Conservation (phyloP, 2,329 filamentous ascomycete genomes). For the Macroventuria anomochaeta region DNA sequence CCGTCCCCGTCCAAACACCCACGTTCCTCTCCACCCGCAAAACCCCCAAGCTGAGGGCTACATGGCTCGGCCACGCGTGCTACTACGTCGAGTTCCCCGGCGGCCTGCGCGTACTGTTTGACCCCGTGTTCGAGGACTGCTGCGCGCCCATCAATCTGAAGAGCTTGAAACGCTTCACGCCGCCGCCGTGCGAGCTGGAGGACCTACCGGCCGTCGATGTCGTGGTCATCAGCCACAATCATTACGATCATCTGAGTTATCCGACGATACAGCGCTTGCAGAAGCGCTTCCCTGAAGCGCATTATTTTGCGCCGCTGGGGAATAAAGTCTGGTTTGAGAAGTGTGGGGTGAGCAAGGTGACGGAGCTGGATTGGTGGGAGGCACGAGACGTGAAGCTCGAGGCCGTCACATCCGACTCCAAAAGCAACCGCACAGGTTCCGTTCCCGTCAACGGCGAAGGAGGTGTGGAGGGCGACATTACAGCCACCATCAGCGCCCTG, state of each 20-base stretch:
- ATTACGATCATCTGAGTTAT: conserved; percentile 91
- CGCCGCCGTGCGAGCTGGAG: conserved; percentile 74
- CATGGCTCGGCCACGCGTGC: conserved; percentile 95
- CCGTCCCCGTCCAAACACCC: conserved; percentile 71
- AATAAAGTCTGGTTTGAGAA: conserved; percentile 81
- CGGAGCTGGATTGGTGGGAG: conserved; percentile 96
- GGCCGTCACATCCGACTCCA: conserved; percentile 3
- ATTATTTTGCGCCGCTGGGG: conserved; percentile 87
- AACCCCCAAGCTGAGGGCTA: conserved; percentile 73
- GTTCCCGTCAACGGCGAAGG: conserved; percentile 16
- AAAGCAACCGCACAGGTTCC: conserved; percentile 11
- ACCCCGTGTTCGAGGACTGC: conserved; percentile 88
- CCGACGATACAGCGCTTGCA: conserved; percentile 75
- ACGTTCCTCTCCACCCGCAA: conserved; percentile 68
- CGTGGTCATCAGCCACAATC: conserved; percentile 82
- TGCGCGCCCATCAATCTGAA: conserved; percentile 77
- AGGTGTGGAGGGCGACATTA: conserved; percentile 56
- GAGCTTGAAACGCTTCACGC: conserved; percentile 79
- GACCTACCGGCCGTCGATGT: conserved; percentile 80
- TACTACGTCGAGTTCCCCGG: conserved; percentile 90
- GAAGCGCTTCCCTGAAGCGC: conserved; percentile 74
- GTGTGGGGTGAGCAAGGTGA: conserved; percentile 75
- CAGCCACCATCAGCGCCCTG: conserved; percentile 75
- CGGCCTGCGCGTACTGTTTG: conserved; percentile 87
- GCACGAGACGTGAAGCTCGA: conserved; percentile 74